A percentile compares a stretch with the other conserved stretches of the same genome.
Evolutionary conservation across 768 basidiomycete species (phyloP).

Genomic region (Boletus rex-veris): DNA sequence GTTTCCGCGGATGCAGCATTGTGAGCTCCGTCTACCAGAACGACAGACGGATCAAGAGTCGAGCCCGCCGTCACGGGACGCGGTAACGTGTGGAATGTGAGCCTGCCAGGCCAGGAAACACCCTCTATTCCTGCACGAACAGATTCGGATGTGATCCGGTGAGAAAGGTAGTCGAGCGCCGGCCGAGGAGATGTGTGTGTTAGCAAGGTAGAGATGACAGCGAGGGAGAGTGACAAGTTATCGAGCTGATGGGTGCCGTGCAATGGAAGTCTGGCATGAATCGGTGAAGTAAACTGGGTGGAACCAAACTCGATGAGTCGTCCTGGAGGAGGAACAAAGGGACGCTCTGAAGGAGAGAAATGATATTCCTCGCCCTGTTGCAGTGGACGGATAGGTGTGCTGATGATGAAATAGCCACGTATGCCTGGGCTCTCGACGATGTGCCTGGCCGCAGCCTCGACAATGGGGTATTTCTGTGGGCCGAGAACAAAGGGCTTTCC

Average conservation of each 20-base stretch:
- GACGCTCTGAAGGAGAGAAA: slow-evolving; percentile 32
- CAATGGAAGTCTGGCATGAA: slow-evolving; percentile 58
- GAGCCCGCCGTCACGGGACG: slow-evolving; percentile 17
- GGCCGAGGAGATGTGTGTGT: slow-evolving; percentile 34
- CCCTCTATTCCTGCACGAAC: slow-evolving; percentile 56
- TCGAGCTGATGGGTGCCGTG: slow-evolving; percentile 81
- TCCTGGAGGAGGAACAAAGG: slow-evolving; percentile 34
- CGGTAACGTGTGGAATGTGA: slow-evolving; percentile 58
- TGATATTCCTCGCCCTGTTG: slow-evolving; percentile 33
- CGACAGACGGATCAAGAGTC: slow-evolving; percentile 24
- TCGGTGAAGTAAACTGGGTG: slow-evolving; percentile 40
- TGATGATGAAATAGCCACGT: slow-evolving; percentile 42
- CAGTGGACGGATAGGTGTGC: slow-evolving; percentile 33
- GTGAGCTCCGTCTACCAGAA: slow-evolving; percentile 93
- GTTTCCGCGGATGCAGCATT: slow-evolving; percentile 74
- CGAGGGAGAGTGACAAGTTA: slow-evolving; percentile 72
- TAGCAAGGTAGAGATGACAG: slow-evolving; percentile 57
- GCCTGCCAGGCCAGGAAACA: slow-evolving; percentile 77
- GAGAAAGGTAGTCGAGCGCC: slow-evolving; percentile 5
- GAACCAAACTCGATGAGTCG: slow-evolving; percentile 44
- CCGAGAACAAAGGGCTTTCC: slow-evolving; percentile 66
- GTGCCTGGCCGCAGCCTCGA: slow-evolving; percentile 42
- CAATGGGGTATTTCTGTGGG: slow-evolving; percentile 51
- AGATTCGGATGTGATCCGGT: slow-evolving; percentile 43
- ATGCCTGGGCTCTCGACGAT: slow-evolving; percentile 36